A percentile compares a stretch with the other conserved stretches of the same genome.
These are phyloP conservation scores for Boletales sp. DNA, from an alignment of 768 basidiomycete genomes.

Conservation along the genomic window DNA sequence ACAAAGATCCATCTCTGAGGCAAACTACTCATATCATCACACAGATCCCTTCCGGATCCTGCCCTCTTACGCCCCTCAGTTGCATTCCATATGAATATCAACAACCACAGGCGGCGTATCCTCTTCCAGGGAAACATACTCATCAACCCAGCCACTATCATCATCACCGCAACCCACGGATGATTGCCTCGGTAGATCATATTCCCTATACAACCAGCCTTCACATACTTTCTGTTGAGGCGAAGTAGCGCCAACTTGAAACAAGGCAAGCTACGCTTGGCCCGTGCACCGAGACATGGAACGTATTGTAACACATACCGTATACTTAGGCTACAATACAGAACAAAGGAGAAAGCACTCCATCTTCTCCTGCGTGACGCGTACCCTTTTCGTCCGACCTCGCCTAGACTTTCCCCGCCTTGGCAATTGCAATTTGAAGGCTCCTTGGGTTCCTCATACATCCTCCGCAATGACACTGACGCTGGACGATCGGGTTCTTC, in stretches of 20 bases:
- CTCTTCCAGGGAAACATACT: slow-evolving; percentile 24
- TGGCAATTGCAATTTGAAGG: slow-evolving; percentile 21
- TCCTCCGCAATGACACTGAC: slow-evolving; percentile 35
- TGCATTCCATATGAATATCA: slow-evolving; percentile 22
- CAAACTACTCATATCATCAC: slow-evolving; percentile 30
- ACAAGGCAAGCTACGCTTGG: too few species aligned
- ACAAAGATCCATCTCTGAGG: too few species aligned
- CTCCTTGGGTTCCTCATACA: slow-evolving; percentile 27
- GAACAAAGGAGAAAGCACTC: too few species aligned
- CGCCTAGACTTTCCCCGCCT: slow-evolving; percentile 24
- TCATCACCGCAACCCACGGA: slow-evolving; percentile 19
- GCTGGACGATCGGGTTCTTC: too few species aligned
- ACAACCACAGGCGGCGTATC: slow-evolving; percentile 12
- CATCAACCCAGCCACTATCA: slow-evolving; percentile 8
- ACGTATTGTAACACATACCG: too few species aligned
- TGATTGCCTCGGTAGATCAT: slow-evolving; percentile 14
- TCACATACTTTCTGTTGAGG: slow-evolving; percentile 4
- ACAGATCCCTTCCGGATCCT: slow-evolving; percentile 37
- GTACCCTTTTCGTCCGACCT: too few species aligned
- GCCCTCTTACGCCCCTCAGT: slow-evolving; percentile 14
- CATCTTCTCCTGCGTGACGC: too few species aligned
- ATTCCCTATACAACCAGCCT: slow-evolving; percentile 22
- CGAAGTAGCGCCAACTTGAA: too few species aligned
- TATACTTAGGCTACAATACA: too few species aligned
- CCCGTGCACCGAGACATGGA: too few species aligned